Conservation (phyloP, 108 stramenopile genomes). For the Pseudonitzschia multiseries region DNA sequence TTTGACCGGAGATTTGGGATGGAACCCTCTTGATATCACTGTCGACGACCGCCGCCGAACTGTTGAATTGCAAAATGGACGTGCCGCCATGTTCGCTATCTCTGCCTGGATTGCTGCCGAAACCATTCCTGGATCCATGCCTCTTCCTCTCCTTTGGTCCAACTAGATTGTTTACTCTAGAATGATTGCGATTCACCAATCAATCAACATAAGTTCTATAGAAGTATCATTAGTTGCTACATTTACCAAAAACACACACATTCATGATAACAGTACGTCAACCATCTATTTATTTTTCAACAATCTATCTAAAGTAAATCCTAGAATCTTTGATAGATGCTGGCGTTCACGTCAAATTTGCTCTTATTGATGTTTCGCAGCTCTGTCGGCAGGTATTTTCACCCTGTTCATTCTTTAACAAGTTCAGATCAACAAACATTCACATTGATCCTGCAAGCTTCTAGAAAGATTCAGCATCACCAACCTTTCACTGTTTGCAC, state of each 20-base stretch:
- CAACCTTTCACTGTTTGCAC: too few relatives aligned
- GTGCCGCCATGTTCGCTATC: constrained; percentile 74
- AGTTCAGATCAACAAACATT: too few relatives aligned
- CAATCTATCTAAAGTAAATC: too few relatives aligned
- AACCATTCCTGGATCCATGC: constrained; percentile 54
- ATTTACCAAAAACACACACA: background rate
- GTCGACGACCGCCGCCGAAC: constrained; percentile 49
- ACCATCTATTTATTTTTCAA: too few relatives aligned
- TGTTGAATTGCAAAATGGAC: constrained; percentile 65
- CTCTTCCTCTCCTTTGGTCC: constrained; percentile 57
- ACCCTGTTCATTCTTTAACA: too few relatives aligned
- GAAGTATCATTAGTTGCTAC: constrained; percentile 1
- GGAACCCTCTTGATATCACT: constrained; percentile 54
- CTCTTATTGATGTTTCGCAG: too few relatives aligned
- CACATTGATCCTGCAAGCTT: too few relatives aligned
- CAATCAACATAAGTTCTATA: constrained; percentile 1
- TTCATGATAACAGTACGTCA: constrained; percentile 2
- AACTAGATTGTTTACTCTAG: background rate
- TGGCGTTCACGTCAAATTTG: too few relatives aligned
- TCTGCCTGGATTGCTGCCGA: constrained; percentile 58
- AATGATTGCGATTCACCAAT: background rate
- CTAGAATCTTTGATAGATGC: background rate
- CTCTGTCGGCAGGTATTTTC: too few relatives aligned
- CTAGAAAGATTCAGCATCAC: too few relatives aligned
- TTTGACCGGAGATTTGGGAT: constrained; percentile 60